Percentiles rank a stretch among this genome's conserved stretches.
These are phyloP conservation scores for Backusella tuberculispora DNA, from an alignment of 192 early-diverging fungal species.

Conservation along the genomic window DNA sequence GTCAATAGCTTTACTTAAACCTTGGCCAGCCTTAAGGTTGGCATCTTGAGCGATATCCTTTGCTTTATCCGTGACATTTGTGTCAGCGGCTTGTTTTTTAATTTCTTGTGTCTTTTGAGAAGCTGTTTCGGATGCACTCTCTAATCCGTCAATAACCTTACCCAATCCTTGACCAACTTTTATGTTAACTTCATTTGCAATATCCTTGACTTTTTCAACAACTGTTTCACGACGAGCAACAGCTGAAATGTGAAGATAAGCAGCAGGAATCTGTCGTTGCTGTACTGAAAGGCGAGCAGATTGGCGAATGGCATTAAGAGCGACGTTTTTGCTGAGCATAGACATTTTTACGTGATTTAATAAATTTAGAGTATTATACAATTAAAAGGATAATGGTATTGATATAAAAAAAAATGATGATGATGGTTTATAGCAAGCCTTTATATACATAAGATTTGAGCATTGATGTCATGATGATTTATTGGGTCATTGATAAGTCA, in stretches of 20 bases:
- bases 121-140: constrained; percentile 3
- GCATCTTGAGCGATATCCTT: constrained; percentile 11
- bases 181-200: constrained; percentile 36
- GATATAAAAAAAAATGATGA: not conserved
- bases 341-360: not conserved
- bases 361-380: not conserved
- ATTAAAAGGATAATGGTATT: not conserved
- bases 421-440: not conserved
- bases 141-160: not conserved
- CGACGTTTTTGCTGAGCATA: not conserved
- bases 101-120: constrained; percentile 21
- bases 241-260: not conserved
- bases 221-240: constrained; percentile 10
- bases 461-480: constrained; percentile 11
- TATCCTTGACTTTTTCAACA: constrained; percentile 31
- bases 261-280: not conserved
- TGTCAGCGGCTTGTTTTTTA: constrained; percentile 14
- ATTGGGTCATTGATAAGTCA: not conserved
- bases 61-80: constrained; percentile 4
- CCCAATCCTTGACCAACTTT: constrained; percentile 28
- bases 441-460: not conserved
- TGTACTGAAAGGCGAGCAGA: not conserved
- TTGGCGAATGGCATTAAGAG: not conserved
- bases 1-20: not conserved
- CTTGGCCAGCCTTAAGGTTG: constrained; percentile 1